Evolutionary conservation across 495 filamentous ascomycete genomes (phyloP).

Genomic region (Articulospora tetracladia): DNA sequence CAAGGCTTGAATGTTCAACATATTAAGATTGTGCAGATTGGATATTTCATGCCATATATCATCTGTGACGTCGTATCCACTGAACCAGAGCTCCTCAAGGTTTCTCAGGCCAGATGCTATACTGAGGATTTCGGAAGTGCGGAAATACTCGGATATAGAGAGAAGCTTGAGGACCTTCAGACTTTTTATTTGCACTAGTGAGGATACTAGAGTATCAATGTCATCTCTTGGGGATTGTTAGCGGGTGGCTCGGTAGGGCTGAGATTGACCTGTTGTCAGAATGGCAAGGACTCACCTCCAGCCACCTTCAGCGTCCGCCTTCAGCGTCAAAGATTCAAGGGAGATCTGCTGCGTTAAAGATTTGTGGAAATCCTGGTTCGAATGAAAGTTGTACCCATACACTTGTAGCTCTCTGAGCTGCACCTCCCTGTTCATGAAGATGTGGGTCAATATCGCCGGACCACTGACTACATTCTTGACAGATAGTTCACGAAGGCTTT

Average conservation of each 20-base stretch:
- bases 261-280: too few relatives aligned
- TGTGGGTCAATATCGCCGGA: conserved; percentile 45
- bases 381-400: conserved; percentile 38
- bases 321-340: conserved; percentile 42
- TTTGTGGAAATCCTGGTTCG: conserved; percentile 45
- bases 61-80: conserved; percentile 52
- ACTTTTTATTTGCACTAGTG: conserved; percentile 39
- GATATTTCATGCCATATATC: conserved; percentile 42
- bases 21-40: conserved; percentile 35
- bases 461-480: conserved; percentile 48
- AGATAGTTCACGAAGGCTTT: conserved; percentile 44
- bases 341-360: conserved; percentile 44
- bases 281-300: background rate
- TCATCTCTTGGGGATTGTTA: conserved; percentile 33
- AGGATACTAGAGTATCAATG: conserved; percentile 43
- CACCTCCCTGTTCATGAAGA: conserved; percentile 41
- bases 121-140: conserved; percentile 42
- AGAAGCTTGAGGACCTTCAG: conserved; percentile 49
- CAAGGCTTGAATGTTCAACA: conserved; percentile 41
- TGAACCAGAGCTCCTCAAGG: conserved; percentile 23
- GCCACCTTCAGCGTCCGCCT: conserved; percentile 44
- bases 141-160: conserved; percentile 51
- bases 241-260: background rate
- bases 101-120: conserved; percentile 39
- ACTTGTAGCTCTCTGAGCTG: conserved; percentile 44